Evolutionary conservation across 768 basidiomycete species (phyloP).

Genomic region (Tephrocybe sp.): DNA sequence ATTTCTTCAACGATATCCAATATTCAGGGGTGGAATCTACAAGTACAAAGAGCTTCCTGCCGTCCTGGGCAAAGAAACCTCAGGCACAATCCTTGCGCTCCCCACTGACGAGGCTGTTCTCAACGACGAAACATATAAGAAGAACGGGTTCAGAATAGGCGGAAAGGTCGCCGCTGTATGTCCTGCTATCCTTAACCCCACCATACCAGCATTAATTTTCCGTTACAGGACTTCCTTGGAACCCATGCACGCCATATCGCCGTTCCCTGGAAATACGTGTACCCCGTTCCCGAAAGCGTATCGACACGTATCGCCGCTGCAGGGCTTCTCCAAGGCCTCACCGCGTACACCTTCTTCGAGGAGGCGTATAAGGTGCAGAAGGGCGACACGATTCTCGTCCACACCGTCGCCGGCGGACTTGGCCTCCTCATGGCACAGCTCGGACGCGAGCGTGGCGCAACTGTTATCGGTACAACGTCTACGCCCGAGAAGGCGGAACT

Average conservation of each 20-base stretch:
- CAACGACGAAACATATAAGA: constrained; percentile 59
- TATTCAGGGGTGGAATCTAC: constrained; percentile 64
- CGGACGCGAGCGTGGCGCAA: constrained; percentile 71
- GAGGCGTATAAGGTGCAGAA: constrained; percentile 85
- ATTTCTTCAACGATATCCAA: neutral
- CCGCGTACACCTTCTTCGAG: constrained; percentile 71
- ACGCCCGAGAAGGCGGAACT: constrained; percentile 78
- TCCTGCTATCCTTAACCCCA: neutral
- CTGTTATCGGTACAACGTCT: constrained; percentile 92
- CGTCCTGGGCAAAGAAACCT: constrained; percentile 72
- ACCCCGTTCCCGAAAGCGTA: constrained; percentile 62
- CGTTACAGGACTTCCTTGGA: constrained; percentile 39
- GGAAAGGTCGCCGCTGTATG: constrained; percentile 69
- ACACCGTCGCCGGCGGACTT: constrained; percentile 91
- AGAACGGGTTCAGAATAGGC: constrained; percentile 65
- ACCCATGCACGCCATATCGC: constrained; percentile 73
- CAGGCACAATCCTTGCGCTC: constrained; percentile 73
- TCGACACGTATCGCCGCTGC: constrained; percentile 66
- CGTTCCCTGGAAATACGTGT: constrained; percentile 57
- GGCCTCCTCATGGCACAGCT: constrained; percentile 70
- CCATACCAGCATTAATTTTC: neutral
- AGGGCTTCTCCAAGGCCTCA: constrained; percentile 70
- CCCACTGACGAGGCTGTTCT: constrained; percentile 65
- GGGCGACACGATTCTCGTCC: constrained; percentile 78
- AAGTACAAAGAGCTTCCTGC: constrained; percentile 55